Percentiles rank a stretch among this genome's conserved stretches.
These are phyloP conservation scores for Capronia epimyces DNA, from an alignment of 2,329 filamentous ascomycete genomes.

Conservation along the genomic window DNA sequence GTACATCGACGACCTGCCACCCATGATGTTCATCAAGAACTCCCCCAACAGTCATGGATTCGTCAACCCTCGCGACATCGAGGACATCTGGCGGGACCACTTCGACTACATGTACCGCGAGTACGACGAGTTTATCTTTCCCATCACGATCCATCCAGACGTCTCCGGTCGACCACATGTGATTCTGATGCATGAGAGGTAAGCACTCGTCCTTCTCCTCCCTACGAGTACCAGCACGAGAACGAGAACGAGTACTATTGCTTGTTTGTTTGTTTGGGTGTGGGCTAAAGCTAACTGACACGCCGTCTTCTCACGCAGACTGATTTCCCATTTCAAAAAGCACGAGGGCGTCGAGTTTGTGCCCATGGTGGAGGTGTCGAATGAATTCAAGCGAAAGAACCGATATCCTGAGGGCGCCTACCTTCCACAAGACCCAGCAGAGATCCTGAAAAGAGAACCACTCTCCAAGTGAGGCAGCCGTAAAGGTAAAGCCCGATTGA, in stretches of 20 bases:
- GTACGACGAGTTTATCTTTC: constrained; percentile 71
- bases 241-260: too few relatives aligned
- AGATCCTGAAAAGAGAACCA: constrained; percentile 2
- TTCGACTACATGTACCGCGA: constrained; percentile 68
- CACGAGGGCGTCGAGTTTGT: constrained; percentile 46
- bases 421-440: constrained; percentile 3
- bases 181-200: constrained; percentile 64
- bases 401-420: constrained; percentile 49
- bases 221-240: too few relatives aligned
- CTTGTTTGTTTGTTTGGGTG: too few relatives aligned
- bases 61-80: constrained; percentile 53
- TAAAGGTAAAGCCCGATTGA: too few relatives aligned
- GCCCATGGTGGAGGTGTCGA: constrained; percentile 61
- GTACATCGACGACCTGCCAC: constrained; percentile 30
- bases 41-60: constrained; percentile 52
- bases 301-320: constrained; percentile 3
- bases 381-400: constrained; percentile 65
- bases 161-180: constrained; percentile 67
- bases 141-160: constrained; percentile 71
- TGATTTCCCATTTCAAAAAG: constrained; percentile 64
- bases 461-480: constrained; percentile 1
- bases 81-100: constrained; percentile 43
- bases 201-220: too few relatives aligned
- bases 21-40: constrained; percentile 51
- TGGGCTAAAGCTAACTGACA: too few relatives aligned